A percentile compares a stretch with the other conserved stretches of the same genome.
Conservation (phyloP, 495 filamentous ascomycete species). For the Baudoinia panamericana region DNA sequence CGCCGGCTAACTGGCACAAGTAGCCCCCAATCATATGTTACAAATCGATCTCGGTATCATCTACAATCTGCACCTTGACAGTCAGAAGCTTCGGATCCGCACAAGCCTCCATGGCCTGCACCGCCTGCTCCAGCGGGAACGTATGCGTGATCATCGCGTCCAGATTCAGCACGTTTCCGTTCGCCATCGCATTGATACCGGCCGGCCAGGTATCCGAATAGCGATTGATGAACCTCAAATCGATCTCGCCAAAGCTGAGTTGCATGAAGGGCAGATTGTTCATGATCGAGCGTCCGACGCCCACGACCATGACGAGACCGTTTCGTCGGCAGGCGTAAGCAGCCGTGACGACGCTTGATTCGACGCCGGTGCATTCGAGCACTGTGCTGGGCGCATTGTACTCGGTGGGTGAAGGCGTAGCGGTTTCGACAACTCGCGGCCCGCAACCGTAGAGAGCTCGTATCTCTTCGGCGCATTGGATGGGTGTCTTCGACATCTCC, state of each 20-base stretch:
- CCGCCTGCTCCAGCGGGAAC: slow-evolving; percentile 42
- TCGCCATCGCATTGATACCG: slow-evolving; percentile 36
- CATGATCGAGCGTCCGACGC: slow-evolving; percentile 46
- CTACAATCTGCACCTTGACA: slow-evolving; percentile 49
- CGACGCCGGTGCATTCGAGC: slow-evolving; percentile 51
- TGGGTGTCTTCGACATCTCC: slow-evolving; percentile 31
- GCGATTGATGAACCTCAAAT: slow-evolving; percentile 51
- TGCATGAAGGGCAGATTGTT: slow-evolving; percentile 58
- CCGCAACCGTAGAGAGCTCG: slow-evolving; percentile 1
- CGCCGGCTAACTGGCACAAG: no score
- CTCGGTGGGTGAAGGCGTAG: not conserved
- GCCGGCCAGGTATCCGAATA: slow-evolving; percentile 51
- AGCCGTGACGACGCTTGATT: slow-evolving; percentile 45
- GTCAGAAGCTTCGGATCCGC: slow-evolving; percentile 37
- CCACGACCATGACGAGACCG: slow-evolving; percentile 49
- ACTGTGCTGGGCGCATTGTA: slow-evolving; percentile 29
- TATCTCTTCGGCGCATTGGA: slow-evolving; percentile 37
- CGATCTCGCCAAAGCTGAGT: slow-evolving; percentile 48
- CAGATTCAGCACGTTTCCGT: slow-evolving; percentile 38
- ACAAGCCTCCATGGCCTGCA: slow-evolving; percentile 41
- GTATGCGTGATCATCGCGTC: slow-evolving; percentile 38
- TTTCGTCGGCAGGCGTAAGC: slow-evolving; percentile 43
- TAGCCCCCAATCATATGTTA: no score
- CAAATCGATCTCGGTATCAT: slow-evolving; percentile 21
- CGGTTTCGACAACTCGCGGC: slow-evolving; percentile 1